Base-by-base conservation (phyloP, 352 stramenopile genomes). In the Phytophthora sojae region DNA sequence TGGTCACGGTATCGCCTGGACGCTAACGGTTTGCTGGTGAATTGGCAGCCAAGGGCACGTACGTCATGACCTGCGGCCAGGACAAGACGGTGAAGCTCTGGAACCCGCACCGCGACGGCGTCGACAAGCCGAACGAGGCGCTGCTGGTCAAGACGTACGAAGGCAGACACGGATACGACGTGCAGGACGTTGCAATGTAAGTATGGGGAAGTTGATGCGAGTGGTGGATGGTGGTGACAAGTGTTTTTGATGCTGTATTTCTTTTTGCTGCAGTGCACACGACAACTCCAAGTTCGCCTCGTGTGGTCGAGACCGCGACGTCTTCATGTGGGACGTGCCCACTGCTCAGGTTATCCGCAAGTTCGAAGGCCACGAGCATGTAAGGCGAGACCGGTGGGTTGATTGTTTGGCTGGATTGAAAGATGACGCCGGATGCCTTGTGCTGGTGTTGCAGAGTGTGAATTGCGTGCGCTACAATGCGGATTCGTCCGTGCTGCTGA, bases 261-360 rank as follows among this genome's bases (percentile, higher is more conserved):
- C 37, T 69, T 23, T 14, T 26, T 66, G 30, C n/a, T 74, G 30
- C 49, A 95, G 88, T 45, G 80, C 88, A 29, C 68, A 91, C 14
- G 91, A 97, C 74, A 97, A 97, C 61, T 73, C 86, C 51, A 89
- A 88, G 67, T 97, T 97, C 56, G 91, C 85, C 11, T 97, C 90
- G 3, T 97, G 90, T 55, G 91, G 91, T 14, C 81, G 91, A 14
- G 91, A 97, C 68, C 94, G 91, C 60, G 86, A 80, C 7, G 85
- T 96, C 17, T 97, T 97, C 42, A 75, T 97, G 64, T 97, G 91
- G 91, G 90, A 97, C 52, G 91, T 97, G 5, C 83, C 88, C 12
- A 96, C 91, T 47, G 91, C 78, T 42, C 80, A 81, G 65, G 89
- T 95, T 32, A 90, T 97, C n/a, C 85, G 90, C 71, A 96, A 96